A percentile compares a stretch with the other conserved stretches of the same genome.
phyloP scores from a whole-genome alignment of 257 asterid genomes.

The Salvia miltiorrhiza region DNA sequence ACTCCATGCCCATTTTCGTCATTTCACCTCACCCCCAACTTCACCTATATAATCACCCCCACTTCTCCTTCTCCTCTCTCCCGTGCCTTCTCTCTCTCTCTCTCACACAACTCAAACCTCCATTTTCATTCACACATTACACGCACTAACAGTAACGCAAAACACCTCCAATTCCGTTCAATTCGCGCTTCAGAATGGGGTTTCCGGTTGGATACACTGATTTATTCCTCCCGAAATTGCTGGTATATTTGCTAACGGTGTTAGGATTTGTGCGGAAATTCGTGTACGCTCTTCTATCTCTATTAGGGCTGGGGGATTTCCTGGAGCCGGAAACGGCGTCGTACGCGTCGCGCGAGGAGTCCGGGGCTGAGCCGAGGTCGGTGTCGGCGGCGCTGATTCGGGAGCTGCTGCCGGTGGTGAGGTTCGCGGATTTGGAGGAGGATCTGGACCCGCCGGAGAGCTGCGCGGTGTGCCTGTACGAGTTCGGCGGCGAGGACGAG shows the following conservation, averaged over 20 bases:
- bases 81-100: conserved; percentile 15
- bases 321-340: conserved; percentile 48
- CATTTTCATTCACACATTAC: conserved; percentile 16
- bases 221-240: conserved; percentile 63
- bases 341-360: conserved; percentile 8
- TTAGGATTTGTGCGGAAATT: conserved; percentile 52
- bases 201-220: conserved; percentile 85
- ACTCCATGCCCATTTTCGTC: conserved; percentile 32
- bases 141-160: background rate
- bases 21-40: background rate
- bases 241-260: conserved; percentile 48
- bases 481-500: conserved; percentile 76
- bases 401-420: conserved; percentile 80
- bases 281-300: conserved; percentile 29
- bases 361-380: conserved; percentile 41
- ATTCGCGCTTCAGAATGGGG: conserved; percentile 41
- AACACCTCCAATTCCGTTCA: background rate
- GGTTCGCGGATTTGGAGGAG: conserved; percentile 51
- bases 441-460: conserved; percentile 64
- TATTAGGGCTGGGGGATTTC: conserved; percentile 63
- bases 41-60: conserved; percentile 30
- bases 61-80: conserved; percentile 5
- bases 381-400: conserved; percentile 71
- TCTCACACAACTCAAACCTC: conserved; percentile 3
- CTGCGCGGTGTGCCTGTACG: conserved; percentile 91